These are phyloP conservation scores for Chamaenerion angustifolium DNA, from an alignment of 345 rosid genomes.

Conservation along the genomic window DNA sequence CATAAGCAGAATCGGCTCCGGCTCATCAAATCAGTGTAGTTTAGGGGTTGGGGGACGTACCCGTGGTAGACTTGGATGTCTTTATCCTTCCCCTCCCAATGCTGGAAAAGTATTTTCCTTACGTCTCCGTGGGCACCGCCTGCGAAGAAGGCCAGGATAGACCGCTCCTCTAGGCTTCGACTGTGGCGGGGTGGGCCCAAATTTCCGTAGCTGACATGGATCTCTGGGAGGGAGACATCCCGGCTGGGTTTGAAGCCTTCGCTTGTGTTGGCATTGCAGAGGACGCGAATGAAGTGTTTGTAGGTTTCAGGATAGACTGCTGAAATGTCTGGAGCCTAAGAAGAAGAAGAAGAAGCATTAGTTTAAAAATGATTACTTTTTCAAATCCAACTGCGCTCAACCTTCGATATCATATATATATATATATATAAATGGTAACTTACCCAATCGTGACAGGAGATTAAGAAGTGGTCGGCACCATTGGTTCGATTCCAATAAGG, in stretches of 20 bases:
- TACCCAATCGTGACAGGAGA: constrained; percentile 81
- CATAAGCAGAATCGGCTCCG: constrained; percentile 29
- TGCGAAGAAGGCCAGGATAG: constrained; percentile 31
- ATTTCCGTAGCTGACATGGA: constrained; percentile 7
- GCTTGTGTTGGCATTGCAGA: constrained; percentile 37
- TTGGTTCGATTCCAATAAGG: constrained; percentile 44
- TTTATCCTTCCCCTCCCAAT: constrained; percentile 23
- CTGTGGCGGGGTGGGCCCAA: constrained; percentile 1
- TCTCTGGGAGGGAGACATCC: constrained; percentile 34
- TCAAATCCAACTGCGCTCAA: no score
- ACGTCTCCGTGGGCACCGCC: constrained; percentile 30
- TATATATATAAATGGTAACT: no score
- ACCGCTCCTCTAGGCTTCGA: constrained; percentile 9
- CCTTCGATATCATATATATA: no score
- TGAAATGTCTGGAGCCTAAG: constrained; percentile 29
- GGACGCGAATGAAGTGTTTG: constrained; percentile 29
- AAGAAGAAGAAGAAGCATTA: neutral
- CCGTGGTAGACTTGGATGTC: constrained; percentile 15
- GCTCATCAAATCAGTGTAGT: constrained; percentile 21
- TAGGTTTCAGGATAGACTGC: constrained; percentile 15
- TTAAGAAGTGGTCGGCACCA: constrained; percentile 56
- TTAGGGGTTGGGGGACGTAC: constrained; percentile 21
- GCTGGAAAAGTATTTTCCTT: constrained; percentile 16
- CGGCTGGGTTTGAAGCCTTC: constrained; percentile 30
- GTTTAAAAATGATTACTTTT: no score